phyloP scores from a whole-genome alignment of 768 basidiomycete species.

The Xerocomellus chrysenteron region DNA sequence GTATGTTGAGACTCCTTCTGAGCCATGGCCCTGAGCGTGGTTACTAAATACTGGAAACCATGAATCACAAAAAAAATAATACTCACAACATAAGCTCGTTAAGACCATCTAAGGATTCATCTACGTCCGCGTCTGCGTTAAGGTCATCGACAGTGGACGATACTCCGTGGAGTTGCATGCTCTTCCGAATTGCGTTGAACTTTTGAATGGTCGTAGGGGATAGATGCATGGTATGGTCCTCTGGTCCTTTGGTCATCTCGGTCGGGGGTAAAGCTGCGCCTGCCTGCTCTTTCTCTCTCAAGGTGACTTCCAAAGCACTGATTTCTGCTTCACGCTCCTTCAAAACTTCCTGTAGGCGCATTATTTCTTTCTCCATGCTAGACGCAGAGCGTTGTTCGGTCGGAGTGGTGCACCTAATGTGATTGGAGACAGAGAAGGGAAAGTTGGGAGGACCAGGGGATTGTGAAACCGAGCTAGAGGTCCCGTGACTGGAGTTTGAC shows the following conservation, averaged over 20 bases:
- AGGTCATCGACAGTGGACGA: slow-evolving; percentile 27
- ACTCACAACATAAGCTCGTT: slow-evolving; percentile 92
- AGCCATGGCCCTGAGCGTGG: slow-evolving; percentile 79
- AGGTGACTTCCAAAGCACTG: slow-evolving; percentile 57
- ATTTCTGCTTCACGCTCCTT: slow-evolving; percentile 94
- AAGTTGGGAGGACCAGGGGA: slow-evolving; percentile 61
- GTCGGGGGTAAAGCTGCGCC: neutral
- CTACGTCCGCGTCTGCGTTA: slow-evolving; percentile 42
- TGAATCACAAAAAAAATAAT: slow-evolving; percentile 11
- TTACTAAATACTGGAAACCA: slow-evolving; percentile 6
- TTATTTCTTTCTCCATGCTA: slow-evolving; percentile 92
- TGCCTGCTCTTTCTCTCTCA: slow-evolving; percentile 39
- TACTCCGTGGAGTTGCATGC: slow-evolving; percentile 53
- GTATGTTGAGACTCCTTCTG: slow-evolving; percentile 92
- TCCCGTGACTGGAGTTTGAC: slow-evolving; percentile 75
- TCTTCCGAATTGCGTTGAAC: slow-evolving; percentile 72
- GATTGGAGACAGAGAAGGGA: slow-evolving; percentile 53
- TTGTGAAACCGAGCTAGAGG: slow-evolving; percentile 62
- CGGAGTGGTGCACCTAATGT: slow-evolving; percentile 21
- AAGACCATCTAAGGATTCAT: slow-evolving; percentile 74
- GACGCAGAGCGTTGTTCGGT: slow-evolving; percentile 70
- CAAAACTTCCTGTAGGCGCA: slow-evolving; percentile 90
- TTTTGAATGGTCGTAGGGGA: slow-evolving; percentile 72
- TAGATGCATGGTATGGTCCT: slow-evolving; percentile 40
- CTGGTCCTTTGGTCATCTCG: slow-evolving; percentile 10